Evolutionary conservation across 2,329 filamentous ascomycete genomes (phyloP), one percentile per base, ranked within the genome.

Genomic region (Lojkania enalia): DNA sequence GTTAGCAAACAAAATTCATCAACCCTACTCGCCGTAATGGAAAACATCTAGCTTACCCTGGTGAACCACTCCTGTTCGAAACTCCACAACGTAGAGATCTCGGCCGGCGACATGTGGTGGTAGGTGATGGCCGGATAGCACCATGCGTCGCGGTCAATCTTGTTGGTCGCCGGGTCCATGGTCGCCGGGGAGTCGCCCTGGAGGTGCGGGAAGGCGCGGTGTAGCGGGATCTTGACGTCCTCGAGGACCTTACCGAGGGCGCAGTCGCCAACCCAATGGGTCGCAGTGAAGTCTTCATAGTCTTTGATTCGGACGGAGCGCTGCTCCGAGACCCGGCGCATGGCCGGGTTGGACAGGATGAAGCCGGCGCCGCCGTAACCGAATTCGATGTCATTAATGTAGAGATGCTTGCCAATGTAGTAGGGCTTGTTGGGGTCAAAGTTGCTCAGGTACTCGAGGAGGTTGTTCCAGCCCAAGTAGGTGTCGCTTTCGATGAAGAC

Each of bases 291-390:
- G 3, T 67, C 55, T 43, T 73, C 66, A 51, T 69, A 72, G 31
- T 66, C 61, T 18, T 39, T 46, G 20, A 67, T 48, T 18, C 55
- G 60, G n/a, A 48, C 48, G 7, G 57, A 61, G 18, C 63, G 64
- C 25, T 66, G 61, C 39, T 63, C 54, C 11, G 55, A 52, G 7
- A 70, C 59, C 40, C 64, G 69, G 14, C 60, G 54, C 49, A 75
- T 62, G 1, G 74, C 73, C 1, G 70, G 62, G 31, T 66, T 66
- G 4, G 73, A 75, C 4, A 75, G 55, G 12, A 74, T 60, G 46
- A 74, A 75, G 12, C 71, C 74, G 7, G 72, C 71, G 3, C 74
- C 74, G 29, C 72, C 73, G 45, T 76, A 73, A 1, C 68, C 74
- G 35, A 76, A 75, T 3, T 73, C 58, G 20, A 71, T 62, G 33